Base-by-base conservation (phyloP, 768 basidiomycete species). In the Lactarius sanguifluus region DNA sequence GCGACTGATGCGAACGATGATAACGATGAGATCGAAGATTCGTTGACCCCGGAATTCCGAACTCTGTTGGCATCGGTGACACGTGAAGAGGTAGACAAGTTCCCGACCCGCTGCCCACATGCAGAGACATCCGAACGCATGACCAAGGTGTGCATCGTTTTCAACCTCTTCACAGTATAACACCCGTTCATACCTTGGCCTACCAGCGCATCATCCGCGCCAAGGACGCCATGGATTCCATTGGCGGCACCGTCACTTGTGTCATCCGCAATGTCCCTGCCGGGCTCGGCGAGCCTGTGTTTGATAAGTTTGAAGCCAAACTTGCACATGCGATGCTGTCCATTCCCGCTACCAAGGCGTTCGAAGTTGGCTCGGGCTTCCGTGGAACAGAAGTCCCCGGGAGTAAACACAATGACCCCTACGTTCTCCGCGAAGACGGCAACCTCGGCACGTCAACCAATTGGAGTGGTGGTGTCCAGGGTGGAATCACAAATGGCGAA, bases 281-380 rank as follows among this genome's bases (percentile, higher is more conserved):
- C 23, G 97, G 97, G 9, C 86, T 98, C 34, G 97, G 97, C 59
- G 97, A 98, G 77, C 97, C 97, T 61, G 91, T 93, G 59, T 98
- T 99, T 77, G 96, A 99, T 85, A 98, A 98, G 78, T 90, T 98
- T 76, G 96, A 97, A 78, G 97, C 97, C 23, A 85, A 85, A 69
- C 88, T 99, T 67, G 96, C 86, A 15, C 97, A 98, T 75, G 97
- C 97, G 9, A 98, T 99, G 96, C 85, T 99, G 61, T 97, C 95
- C 62, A 97, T 99, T 74, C 97, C 97, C 32, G 96, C 97, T 20
- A 98, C 97, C 62, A 99, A 99, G 75, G 94, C 88, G 7, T 98
- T 99, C 77, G 97, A 99, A 79, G 88, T 98, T 70, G 97, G 97
- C 47, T 96, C 94, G 36, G 97, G 97, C 30, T 97, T 99, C 84